Percentiles rank a stretch among this genome's conserved stretches.
Evolutionary conservation across 75 land plant species (phyloP).

Genomic region (Cryptomeria japonica): DNA sequence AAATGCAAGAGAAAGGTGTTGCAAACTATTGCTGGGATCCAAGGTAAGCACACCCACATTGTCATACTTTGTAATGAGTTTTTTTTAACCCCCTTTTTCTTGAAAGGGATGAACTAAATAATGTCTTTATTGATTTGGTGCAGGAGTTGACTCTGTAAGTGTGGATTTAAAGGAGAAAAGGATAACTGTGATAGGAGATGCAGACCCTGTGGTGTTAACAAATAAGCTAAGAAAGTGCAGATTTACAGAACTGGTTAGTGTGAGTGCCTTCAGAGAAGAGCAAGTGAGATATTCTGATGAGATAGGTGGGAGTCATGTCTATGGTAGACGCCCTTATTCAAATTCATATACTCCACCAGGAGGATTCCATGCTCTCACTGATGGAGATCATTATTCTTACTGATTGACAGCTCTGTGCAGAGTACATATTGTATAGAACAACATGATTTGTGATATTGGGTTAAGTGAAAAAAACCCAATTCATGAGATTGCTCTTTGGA

Average conservation of each 20-base stretch:
- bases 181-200: conserved; percentile 40
- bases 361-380: neutral
- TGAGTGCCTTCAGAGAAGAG: conserved; percentile 34
- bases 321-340: neutral
- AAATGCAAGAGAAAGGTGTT: neutral
- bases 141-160: conserved; percentile 24
- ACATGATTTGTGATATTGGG: neutral
- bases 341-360: neutral
- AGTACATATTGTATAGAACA: too few relatives aligned
- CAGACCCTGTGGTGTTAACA: conserved; percentile 40
- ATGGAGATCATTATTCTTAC: neutral
- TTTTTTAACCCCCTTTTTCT: too few relatives aligned
- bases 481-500: neutral
- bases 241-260: conserved; percentile 23
- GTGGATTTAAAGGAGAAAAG: conserved; percentile 22
- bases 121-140: neutral
- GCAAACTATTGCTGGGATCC: neutral
- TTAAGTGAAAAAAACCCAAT: neutral
- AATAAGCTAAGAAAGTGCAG: conserved; percentile 37
- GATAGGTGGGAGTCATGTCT: neutral
- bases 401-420: neutral
- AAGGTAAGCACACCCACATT: neutral
- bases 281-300: neutral
- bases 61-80: too few relatives aligned
- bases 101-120: neutral